Evolutionary conservation across 176 grass and related monocot species (phyloP), one percentile per base, ranked within the genome.

Genomic region (Otatea glauca): DNA sequence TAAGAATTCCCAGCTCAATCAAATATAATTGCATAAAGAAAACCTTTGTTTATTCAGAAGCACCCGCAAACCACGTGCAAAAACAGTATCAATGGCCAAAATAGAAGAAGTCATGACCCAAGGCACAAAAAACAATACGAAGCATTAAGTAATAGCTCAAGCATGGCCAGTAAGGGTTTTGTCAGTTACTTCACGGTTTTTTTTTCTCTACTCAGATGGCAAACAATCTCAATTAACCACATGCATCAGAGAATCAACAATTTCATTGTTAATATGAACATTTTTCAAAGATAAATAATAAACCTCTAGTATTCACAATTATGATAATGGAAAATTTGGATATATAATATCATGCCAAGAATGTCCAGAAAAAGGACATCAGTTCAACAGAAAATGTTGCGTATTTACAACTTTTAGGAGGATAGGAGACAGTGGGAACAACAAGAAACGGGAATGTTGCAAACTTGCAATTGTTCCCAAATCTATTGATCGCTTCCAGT

Each of bases 61-160:
- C 44, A 80, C 10, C 3, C 45, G 12, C 18, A 60, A 67, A 34
- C 37, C n/a, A 80, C 17, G 32, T 16, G 68, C 34, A 70, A 64
- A 53, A 38, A 7, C 16, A 29, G 27, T 7, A 18, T 59, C 48
- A 35, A 39, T 34, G 2, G 54, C 27, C 65, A 75, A 42, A 59
- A 82, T 60, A 53, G 61, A 42, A 80, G 39, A 50, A 18, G 77
- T 84, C 24, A 59, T 82, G 23, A 59, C 20, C 67, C 34, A 55
- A 44, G 39, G 8, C 13, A 42, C 43, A 72, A 61, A 60, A 14
- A 68, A 39, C 38, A 41, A 69, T 63, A 32, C 11, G 4, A 77
- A 77, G 34, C 54, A 64, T 77, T 29, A 68, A 38, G 20, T 81
- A 54, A 66, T 56, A 63, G 23, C 66, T 75, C 60, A 81, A 81